These are phyloP conservation scores for Metarhizium brunneum DNA, from an alignment of 2,329 filamentous ascomycete species.

Conservation along the genomic window DNA sequence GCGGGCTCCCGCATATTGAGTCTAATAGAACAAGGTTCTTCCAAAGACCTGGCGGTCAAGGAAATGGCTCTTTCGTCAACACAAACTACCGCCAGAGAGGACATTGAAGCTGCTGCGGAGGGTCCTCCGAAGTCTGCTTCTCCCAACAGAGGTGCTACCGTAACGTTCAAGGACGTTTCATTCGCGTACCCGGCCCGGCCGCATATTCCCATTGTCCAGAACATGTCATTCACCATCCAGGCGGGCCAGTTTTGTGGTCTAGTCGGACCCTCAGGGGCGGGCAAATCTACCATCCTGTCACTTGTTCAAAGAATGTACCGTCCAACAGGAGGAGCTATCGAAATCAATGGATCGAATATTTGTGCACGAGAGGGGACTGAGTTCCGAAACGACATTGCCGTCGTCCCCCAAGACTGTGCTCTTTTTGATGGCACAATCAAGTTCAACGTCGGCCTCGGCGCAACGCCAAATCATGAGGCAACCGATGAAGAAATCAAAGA, in stretches of 20 bases:
- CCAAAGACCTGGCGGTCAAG: constrained; percentile 12
- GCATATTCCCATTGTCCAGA: constrained; percentile 45
- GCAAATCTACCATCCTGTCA: constrained; percentile 57
- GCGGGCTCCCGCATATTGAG: constrained; percentile 50
- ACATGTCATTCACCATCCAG: constrained; percentile 45
- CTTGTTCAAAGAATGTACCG: constrained; percentile 42
- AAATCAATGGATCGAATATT: constrained; percentile 38
- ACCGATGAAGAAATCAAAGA: constrained; percentile 53
- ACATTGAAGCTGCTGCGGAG: constrained; percentile 30
- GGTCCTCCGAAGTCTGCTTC: constrained; percentile 11
- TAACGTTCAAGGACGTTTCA: constrained; percentile 48
- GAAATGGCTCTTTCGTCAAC: constrained; percentile 6
- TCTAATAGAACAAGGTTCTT: constrained; percentile 36
- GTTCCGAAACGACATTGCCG: constrained; percentile 43
- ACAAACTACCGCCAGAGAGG: constrained; percentile 14
- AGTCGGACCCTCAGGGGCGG: constrained; percentile 56
- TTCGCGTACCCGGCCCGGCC: constrained; percentile 60
- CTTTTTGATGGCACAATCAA: constrained; percentile 46
- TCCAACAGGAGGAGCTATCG: constrained; percentile 29
- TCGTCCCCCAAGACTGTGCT: constrained; percentile 50
- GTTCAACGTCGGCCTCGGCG: constrained; percentile 48
- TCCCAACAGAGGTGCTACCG: constrained; percentile 28
- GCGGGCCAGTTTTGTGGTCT: constrained; percentile 54
- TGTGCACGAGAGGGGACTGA: constrained; percentile 28
- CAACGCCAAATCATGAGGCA: constrained; percentile 43